These are phyloP conservation scores for Arthroderma uncinatum DNA, from an alignment of 2,329 filamentous ascomycete species.

Conservation along the genomic window DNA sequence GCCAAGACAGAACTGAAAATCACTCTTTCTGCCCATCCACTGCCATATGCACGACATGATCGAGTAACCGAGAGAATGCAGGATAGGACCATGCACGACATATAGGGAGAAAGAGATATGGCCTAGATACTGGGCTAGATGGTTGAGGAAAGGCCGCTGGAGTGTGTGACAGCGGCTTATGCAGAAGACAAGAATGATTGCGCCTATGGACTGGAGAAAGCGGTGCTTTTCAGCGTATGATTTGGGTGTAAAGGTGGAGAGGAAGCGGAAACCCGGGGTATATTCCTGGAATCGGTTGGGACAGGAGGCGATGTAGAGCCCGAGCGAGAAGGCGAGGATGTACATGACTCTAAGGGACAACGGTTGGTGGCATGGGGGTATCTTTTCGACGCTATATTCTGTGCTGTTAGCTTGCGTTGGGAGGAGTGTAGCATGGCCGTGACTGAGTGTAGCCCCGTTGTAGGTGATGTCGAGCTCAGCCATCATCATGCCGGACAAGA, in stretches of 20 bases:
- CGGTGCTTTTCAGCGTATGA: constrained; percentile 34
- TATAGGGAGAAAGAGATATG: constrained; percentile 40
- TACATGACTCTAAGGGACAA: too few relatives aligned
- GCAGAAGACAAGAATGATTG: constrained; percentile 32
- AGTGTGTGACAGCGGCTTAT: constrained; percentile 32
- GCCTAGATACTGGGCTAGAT: constrained; percentile 36
- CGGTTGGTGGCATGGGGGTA: constrained; percentile 21
- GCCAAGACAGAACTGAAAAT: constrained; percentile 31
- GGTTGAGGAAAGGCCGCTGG: constrained; percentile 31
- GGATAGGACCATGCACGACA: constrained; percentile 37
- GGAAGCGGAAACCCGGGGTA: constrained; percentile 34
- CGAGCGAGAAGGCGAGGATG: constrained; percentile 29
- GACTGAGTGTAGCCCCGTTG: constrained; percentile 24
- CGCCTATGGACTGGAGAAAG: constrained; percentile 35
- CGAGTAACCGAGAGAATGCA: constrained; percentile 35
- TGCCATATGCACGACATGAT: constrained; percentile 35
- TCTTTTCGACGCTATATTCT: not conserved
- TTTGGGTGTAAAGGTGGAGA: constrained; percentile 30
- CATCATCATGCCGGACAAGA: constrained; percentile 34
- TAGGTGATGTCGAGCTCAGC: constrained; percentile 32
- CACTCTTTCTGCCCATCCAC: constrained; percentile 29
- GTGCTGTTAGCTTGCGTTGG: not conserved
- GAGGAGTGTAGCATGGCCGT: too few relatives aligned
- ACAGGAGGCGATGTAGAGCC: constrained; percentile 34
- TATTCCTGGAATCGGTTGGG: constrained; percentile 31